These are phyloP conservation scores for Candida glucosophila DNA, from an alignment of 1,139 yeast species.

Conservation along the genomic window DNA sequence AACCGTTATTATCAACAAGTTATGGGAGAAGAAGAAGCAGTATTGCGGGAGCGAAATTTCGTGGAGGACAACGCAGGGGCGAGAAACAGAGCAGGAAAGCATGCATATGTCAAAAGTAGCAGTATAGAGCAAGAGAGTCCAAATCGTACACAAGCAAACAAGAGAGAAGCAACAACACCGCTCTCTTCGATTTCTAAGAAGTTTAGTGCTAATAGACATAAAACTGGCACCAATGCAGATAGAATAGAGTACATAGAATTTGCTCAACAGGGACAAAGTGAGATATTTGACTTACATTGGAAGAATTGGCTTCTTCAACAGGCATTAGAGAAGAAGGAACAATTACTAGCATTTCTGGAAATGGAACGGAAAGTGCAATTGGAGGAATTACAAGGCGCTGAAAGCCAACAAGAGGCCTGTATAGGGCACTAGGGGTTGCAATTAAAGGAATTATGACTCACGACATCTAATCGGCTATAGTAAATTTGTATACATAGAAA, in stretches of 20 bases:
- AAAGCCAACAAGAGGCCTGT: too few species aligned
- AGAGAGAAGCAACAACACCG: slow-evolving; percentile 23
- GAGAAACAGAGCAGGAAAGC: too few species aligned
- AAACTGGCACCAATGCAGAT: slow-evolving; percentile 3
- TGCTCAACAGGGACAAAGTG: slow-evolving; percentile 2
- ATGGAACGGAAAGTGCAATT: slow-evolving; percentile 10
- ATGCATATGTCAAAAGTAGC: too few species aligned
- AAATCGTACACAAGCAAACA: slow-evolving; percentile 6
- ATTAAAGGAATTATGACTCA: too few species aligned
- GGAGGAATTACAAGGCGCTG: slow-evolving; percentile 2
- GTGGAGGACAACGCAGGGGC: too few species aligned
- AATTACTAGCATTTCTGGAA: slow-evolving; percentile 9
- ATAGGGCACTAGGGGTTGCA: too few species aligned
- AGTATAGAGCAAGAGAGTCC: too few species aligned
- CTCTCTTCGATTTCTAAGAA: slow-evolving; percentile 12
- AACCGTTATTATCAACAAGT: too few species aligned
- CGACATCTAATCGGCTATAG: too few species aligned
- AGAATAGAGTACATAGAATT: slow-evolving; percentile 3
- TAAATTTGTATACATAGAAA: too few species aligned
- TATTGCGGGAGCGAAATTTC: too few species aligned
- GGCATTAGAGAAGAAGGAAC: slow-evolving; percentile 6
- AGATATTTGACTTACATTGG: slow-evolving; percentile 8
- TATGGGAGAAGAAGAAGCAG: too few species aligned
- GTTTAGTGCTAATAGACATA: slow-evolving; percentile 12
- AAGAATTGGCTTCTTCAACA: slow-evolving; percentile 11